These are phyloP conservation scores for Parasitella parasitica DNA, from an alignment of 371 early-diverging fungal genomes.

Conservation along the genomic window DNA sequence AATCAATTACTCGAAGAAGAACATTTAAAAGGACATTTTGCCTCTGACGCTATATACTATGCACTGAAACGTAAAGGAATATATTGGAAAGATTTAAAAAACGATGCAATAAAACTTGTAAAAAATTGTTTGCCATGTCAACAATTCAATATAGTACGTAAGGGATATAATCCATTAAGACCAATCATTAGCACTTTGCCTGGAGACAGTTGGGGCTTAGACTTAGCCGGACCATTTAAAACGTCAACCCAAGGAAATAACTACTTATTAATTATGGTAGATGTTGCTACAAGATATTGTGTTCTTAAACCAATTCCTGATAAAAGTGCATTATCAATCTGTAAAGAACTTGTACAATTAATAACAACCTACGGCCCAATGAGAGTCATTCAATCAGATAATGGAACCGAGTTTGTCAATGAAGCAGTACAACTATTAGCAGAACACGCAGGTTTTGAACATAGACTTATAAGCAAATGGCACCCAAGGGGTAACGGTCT, in stretches of 20 bases:
- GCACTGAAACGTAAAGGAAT: conserved; percentile 3
- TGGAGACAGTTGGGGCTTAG: background rate
- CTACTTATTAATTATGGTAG: conserved; percentile 22
- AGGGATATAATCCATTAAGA: conserved; percentile 2
- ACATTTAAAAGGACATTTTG: conserved; percentile 19
- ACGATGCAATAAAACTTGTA: background rate
- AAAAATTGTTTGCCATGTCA: background rate
- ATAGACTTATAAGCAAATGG: conserved; percentile 17
- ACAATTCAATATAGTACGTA: background rate
- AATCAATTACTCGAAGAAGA: conserved; percentile 3
- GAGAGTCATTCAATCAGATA: conserved; percentile 17
- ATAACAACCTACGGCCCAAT: background rate
- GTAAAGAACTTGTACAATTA: background rate
- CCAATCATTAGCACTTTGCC: background rate
- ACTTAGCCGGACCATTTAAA: conserved; percentile 1
- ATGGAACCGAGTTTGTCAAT: conserved; percentile 30
- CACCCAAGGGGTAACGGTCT: conserved; percentile 27
- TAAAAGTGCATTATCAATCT: conserved; percentile 14
- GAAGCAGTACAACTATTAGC: background rate
- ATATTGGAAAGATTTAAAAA: conserved; percentile 5
- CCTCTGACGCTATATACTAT: background rate
- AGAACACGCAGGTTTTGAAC: conserved; percentile 13
- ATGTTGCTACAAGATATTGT: conserved; percentile 25
- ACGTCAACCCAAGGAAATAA: background rate
- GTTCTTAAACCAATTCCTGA: conserved; percentile 20